Evolutionary conservation across 2,329 filamentous ascomycete genomes (phyloP).

Genomic region (Trichoderma sp.): DNA sequence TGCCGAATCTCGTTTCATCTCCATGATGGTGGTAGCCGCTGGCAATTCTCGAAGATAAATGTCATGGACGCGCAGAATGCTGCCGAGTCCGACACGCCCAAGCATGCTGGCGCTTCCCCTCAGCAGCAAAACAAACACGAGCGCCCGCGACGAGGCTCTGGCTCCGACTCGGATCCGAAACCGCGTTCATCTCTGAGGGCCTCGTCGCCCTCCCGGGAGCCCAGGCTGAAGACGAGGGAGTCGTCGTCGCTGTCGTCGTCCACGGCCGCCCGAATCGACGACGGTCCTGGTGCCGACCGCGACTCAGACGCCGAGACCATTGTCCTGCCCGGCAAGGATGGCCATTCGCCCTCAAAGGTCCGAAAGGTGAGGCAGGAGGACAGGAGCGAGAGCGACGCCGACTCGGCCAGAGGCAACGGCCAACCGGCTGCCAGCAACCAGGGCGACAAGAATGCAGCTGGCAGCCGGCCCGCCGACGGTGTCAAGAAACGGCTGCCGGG

Average conservation of each 20-base stretch:
- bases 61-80: constrained; percentile 68
- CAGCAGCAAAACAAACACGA: constrained; percentile 32
- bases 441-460: constrained; percentile 33
- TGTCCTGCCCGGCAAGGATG: constrained; percentile 63
- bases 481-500: constrained; percentile 47
- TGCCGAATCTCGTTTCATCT: constrained; percentile 27
- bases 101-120: constrained; percentile 53
- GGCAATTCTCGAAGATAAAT: constrained; percentile 53
- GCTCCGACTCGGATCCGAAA: constrained; percentile 25
- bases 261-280: constrained; percentile 29
- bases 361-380: constrained; percentile 65
- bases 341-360: constrained; percentile 60
- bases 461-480: constrained; percentile 32
- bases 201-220: constrained; percentile 21
- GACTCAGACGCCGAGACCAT: constrained; percentile 72
- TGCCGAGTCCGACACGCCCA: constrained; percentile 59
- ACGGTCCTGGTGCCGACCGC: constrained; percentile 46
- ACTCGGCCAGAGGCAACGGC: constrained; percentile 35
- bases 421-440: constrained; percentile 36
- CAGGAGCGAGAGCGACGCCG: constrained; percentile 54
- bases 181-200: constrained; percentile 19
- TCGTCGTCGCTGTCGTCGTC: constrained; percentile 15
- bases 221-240: constrained; percentile 12
- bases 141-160: constrained; percentile 20
- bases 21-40: constrained; percentile 59